Percentiles rank a stretch among this genome's conserved stretches.
Conservation (phyloP, 2,329 filamentous ascomycete species). For the Botrytis porri region DNA sequence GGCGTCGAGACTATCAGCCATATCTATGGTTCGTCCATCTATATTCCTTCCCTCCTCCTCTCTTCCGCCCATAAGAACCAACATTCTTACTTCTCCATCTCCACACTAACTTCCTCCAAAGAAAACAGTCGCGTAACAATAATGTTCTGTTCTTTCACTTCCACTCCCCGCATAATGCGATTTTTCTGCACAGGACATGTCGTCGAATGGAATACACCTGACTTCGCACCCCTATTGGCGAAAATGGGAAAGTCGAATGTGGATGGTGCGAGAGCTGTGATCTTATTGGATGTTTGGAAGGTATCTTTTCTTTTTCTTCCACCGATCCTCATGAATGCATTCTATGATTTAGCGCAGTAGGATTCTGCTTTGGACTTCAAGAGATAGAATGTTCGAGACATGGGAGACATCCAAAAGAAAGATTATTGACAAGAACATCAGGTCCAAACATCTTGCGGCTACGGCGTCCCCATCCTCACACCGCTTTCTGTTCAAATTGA, state of each 20-base stretch:
- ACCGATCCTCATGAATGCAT: background rate
- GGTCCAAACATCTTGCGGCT: constrained; percentile 66
- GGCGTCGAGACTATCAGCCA: constrained; percentile 18
- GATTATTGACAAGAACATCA: constrained; percentile 40
- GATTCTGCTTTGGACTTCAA: background rate
- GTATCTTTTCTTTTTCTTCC: background rate
- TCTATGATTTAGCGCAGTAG: background rate
- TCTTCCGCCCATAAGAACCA: too few species aligned
- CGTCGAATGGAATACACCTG: constrained; percentile 56
- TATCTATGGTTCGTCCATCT: constrained; percentile 7
- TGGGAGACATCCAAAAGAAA: background rate
- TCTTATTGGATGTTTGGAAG: constrained; percentile 56
- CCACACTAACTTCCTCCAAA: constrained; percentile 47
- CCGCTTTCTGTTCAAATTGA: background rate
- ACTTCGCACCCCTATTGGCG: constrained; percentile 45
- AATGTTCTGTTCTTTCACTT: constrained; percentile 68
- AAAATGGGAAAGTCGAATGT: constrained; percentile 46
- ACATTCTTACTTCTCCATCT: background rate
- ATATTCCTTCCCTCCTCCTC: background rate
- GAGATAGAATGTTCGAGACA: too few species aligned
- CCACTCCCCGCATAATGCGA: constrained; percentile 58
- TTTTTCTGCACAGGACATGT: constrained; percentile 60
- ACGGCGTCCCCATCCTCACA: constrained; percentile 50
- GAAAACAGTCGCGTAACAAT: constrained; percentile 74
- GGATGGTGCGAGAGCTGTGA: constrained; percentile 56